phyloP scores from a whole-genome alignment of 2,329 filamentous ascomycete species.

The Sarocladium oryzae region DNA sequence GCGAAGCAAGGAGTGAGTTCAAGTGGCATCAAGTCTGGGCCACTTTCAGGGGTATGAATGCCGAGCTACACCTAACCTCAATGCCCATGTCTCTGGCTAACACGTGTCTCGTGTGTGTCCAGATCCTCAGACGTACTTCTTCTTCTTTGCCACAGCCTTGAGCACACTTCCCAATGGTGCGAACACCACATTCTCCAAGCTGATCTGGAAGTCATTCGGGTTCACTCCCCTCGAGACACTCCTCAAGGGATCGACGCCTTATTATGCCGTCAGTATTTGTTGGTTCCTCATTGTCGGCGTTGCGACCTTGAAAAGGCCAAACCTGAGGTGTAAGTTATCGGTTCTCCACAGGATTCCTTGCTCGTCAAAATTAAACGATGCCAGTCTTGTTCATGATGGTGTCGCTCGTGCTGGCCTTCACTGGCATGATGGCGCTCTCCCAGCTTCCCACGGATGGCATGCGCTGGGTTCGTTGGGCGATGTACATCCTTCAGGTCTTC shows the following conservation, averaged over 20 bases:
- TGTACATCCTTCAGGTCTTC: conserved; percentile 23
- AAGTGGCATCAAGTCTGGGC: conserved; percentile 22
- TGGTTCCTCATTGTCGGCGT: conserved; percentile 21
- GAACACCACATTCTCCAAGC: conserved; percentile 24
- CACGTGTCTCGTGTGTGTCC: background rate
- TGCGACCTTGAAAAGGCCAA: conserved; percentile 20
- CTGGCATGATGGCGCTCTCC: conserved; percentile 23
- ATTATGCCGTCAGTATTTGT: conserved; percentile 20
- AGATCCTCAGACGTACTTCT: conserved; percentile 26
- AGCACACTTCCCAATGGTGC: conserved; percentile 26
- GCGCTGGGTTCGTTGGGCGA: conserved; percentile 25
- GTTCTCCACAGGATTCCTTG: too few relatives aligned
- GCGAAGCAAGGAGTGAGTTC: conserved; percentile 19
- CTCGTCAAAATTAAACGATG: background rate
- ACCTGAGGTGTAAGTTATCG: conserved; percentile 20
- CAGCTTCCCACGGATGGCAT: conserved; percentile 20
- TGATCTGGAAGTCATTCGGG: conserved; percentile 26
- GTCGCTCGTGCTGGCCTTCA: conserved; percentile 23
- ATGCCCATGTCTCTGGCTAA: conserved; percentile 15
- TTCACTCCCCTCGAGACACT: conserved; percentile 25
- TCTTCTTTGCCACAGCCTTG: conserved; percentile 27
- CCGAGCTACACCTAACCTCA: conserved; percentile 13
- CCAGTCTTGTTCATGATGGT: conserved; percentile 22
- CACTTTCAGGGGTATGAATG: conserved; percentile 17
- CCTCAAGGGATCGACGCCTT: conserved; percentile 24